Evolutionary conservation across 495 filamentous ascomycete species (phyloP), one percentile per base, ranked within the genome.

Genomic region (Astrothelium subdiscretum): DNA sequence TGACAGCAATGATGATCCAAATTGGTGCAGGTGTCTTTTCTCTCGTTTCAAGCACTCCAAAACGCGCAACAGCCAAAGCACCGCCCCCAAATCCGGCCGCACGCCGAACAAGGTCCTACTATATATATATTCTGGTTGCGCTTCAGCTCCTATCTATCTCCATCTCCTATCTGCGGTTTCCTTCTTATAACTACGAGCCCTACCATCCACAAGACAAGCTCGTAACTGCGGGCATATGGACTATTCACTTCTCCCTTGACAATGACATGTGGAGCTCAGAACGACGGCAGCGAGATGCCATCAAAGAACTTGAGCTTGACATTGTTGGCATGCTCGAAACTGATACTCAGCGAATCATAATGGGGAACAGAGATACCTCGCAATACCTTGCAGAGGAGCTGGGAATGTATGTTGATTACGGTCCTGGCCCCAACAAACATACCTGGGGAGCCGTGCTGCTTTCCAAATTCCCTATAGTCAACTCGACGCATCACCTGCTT

Each of bases 211-310:
- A 95, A 51, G 86, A 91, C 65, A 94, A 91, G 69, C 72, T 92
- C 60, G 79, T 95, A 32, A 97, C 95, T 1, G 87, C 90, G 8
- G 95, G 95, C 67, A 97, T 99, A 73, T 99, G 95, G 95, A 99
- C 95, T 0, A 91, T 97, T 59, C 95, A 99, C 79, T 99, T 99
- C 71, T 90, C 86, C 29, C 84, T 99, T 29, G 95, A 99, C 77
- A 99, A 99, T 71, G 88, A 97, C 74, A 97, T 97, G 95, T 97
- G 91, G 91, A 89, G 87, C 26, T 94, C 91, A 2, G 92, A 97
- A 75, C 85, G 87, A 62, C 92, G 95, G 59, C 95, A 97, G 82
- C 89, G 89, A 65, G 85, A 95, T 76, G 76, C 96, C 11, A 88
- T 99, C 69, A 88, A 90, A 68, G 94, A 97, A 70, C 77, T 96